Percentiles rank a stretch among this genome's conserved stretches.
phyloP scores from a whole-genome alignment of 306 rosid species.

The Castanospermum australe region DNA sequence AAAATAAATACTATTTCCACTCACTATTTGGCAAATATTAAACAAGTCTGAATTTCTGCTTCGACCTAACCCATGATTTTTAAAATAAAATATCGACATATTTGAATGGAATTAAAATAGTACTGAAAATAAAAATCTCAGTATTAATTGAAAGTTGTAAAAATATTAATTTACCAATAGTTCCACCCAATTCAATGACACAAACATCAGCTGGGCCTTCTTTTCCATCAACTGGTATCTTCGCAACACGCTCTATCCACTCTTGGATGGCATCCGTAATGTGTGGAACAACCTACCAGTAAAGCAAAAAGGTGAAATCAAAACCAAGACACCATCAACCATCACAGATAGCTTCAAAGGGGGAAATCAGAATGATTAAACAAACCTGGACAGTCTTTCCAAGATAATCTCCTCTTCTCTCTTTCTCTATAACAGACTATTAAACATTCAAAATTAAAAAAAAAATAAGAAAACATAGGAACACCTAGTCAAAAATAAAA shows the following conservation, averaged over 20 bases:
- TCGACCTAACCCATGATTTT: not conserved
- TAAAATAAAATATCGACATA: not conserved
- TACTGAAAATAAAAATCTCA: not conserved
- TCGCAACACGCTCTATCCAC: constrained; percentile 79
- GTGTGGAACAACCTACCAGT: constrained; percentile 71
- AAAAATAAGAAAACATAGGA: not conserved
- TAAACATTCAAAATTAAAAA: constrained; percentile 26
- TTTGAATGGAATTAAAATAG: not conserved
- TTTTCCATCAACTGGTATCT: constrained; percentile 71
- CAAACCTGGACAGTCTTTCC: constrained; percentile 75
- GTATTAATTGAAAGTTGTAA: not conserved
- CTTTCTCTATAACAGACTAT: constrained; percentile 74
- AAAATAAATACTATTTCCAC: not conserved
- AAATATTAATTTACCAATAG: constrained; percentile 64
- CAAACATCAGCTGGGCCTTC: constrained; percentile 81
- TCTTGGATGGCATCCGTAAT: constrained; percentile 82
- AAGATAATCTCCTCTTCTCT: constrained; percentile 78
- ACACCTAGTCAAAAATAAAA: not conserved
- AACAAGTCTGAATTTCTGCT: not conserved
- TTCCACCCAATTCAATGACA: constrained; percentile 86
- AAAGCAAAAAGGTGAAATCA: constrained; percentile 15
- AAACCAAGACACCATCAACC: constrained; percentile 11
- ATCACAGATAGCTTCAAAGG: not conserved
- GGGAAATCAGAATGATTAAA: not conserved
- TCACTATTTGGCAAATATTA: not conserved